Conservation (phyloP, 176 grass and related monocot species). For the Paspalum vaginatum region DNA sequence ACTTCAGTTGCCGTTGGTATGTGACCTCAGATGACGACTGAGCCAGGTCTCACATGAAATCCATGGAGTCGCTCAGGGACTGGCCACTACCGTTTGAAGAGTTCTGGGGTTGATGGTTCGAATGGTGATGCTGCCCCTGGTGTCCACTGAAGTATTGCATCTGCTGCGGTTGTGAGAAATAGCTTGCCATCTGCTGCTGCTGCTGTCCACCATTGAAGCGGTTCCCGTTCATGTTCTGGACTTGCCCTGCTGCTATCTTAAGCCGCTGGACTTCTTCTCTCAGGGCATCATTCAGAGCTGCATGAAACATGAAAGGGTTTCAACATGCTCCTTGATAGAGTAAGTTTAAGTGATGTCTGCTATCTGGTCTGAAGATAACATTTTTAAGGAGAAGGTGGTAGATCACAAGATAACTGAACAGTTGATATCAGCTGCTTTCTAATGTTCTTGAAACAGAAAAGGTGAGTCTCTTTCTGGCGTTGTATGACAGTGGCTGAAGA, state of each 20-base stretch:
- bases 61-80: conserved; percentile 79
- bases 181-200: conserved; percentile 59
- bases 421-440: conserved; percentile 1
- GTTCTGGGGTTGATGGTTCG: conserved; percentile 44
- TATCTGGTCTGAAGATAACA: not conserved
- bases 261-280: conserved; percentile 87
- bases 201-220: conserved; percentile 58
- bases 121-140: conserved; percentile 48
- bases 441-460: conserved; percentile 14
- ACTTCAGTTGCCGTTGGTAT: conserved; percentile 33
- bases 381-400: not conserved
- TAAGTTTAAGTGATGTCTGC: not conserved
- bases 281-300: conserved; percentile 79
- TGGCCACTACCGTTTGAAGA: conserved; percentile 63
- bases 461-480: not conserved
- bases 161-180: conserved; percentile 63
- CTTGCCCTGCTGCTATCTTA: conserved; percentile 70
- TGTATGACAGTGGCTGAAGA: conserved; percentile 12
- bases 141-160: conserved; percentile 58
- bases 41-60: conserved; percentile 69
- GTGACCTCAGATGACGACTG: not conserved
- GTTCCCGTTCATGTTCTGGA: conserved; percentile 69
- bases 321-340: conserved; percentile 4
- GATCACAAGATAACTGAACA: not conserved
- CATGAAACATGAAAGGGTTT: conserved; percentile 25